Conservation (phyloP, 2,329 filamentous ascomycete species). For the Fusarium sp. region DNA sequence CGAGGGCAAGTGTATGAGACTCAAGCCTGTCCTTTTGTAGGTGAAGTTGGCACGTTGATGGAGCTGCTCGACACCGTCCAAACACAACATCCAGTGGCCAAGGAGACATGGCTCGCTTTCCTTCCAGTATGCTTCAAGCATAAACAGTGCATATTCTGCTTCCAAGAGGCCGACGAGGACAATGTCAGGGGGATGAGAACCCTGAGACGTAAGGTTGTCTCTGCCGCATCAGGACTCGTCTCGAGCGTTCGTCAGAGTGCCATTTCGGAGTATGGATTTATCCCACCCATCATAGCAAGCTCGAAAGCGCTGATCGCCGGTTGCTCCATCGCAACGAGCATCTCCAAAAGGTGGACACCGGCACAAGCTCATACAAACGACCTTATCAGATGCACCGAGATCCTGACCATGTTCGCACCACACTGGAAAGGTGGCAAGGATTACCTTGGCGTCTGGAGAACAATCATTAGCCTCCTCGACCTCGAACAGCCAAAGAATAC, state of each 20-base stretch:
- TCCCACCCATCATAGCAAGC: not conserved
- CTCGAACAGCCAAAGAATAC: not conserved
- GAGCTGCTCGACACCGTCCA: not conserved
- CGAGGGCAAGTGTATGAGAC: not conserved
- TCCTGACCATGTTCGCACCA: not conserved
- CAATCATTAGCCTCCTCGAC: not conserved
- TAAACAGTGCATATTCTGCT: not conserved
- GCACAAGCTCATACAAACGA: not conserved
- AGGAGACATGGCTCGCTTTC: not conserved
- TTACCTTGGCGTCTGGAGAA: not conserved
- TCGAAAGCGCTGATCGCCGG: not conserved
- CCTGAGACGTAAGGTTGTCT: not conserved
- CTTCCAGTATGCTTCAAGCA: not conserved
- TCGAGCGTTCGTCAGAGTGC: not conserved
- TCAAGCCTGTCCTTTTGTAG: not conserved
- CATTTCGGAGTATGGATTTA: not conserved
- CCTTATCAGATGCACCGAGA: not conserved
- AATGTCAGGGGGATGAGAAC: not conserved
- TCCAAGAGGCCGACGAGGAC: not conserved
- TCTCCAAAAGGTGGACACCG: not conserved
- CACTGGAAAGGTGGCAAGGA: not conserved
- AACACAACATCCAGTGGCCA: not conserved
- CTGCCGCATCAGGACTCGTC: not conserved
- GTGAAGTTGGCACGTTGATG: not conserved
- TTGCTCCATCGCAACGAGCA: not conserved